Base-by-base conservation (phyloP, 768 basidiomycete genomes). In the Boletus barrowsii region DNA sequence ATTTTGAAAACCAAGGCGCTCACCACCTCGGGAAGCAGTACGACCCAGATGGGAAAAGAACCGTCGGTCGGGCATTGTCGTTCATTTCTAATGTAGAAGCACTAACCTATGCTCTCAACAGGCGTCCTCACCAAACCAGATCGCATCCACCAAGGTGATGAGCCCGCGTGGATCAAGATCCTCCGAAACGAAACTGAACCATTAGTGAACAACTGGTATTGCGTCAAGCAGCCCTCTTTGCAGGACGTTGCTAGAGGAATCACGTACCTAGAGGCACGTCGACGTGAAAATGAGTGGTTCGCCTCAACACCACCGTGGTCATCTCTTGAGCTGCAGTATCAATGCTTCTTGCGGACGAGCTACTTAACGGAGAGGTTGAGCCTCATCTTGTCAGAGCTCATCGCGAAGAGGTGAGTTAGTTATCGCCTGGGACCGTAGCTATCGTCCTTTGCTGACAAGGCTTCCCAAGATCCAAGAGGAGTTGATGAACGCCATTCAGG, bases 1-100 rank as follows among this genome's bases (percentile, higher is more conserved):
- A 92, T 57, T 88, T 87, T 18, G 86, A 90, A 59, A 92, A 88
- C 41, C 88, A 91, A 65, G 85, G 84, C 0, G 88, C 88, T 0
- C 83, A 86, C 54, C 72, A 78, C n/a, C 71, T 91, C 0, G 82
- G 86, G 0, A 84, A 83, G 60, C 47, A 71, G 14, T 70, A 78
- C 45, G 88, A 90, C 56, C 81, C 83, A 0, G 70, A 80, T 1
- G 87, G 88, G 0, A 77, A 76, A 47, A 76, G 87, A 5, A 91
- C 88, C 0, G 84, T 90, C 15, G 88, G 89, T 87, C 56, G 14
- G 77, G 47, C 15, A 4, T 7, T 61, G 7, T 18, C 9, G 5
- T 13, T 77, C 83, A 0, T 75, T 81, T 5, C 42, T 36, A 1
- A 35, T 3, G 2, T 10, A 8, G 3, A 37, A 30, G 2, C 14